Evolutionary conservation across 306 rosid species (phyloP).

Genomic region (Trichosanthes truncata): DNA sequence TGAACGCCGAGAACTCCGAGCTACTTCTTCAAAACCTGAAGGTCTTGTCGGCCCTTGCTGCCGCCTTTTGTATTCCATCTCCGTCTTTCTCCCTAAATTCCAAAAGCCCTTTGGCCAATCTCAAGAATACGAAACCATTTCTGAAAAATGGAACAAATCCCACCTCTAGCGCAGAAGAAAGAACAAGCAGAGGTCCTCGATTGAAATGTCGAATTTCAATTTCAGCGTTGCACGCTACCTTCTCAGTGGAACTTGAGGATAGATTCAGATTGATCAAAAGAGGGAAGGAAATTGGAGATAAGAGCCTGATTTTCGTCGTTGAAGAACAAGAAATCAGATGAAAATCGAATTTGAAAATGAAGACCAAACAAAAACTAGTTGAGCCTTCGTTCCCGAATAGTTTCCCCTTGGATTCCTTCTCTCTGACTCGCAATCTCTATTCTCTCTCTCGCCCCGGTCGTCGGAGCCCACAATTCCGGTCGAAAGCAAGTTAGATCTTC

Average conservation of each 20-base stretch:
- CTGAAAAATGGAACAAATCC: not conserved
- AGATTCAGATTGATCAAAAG: not conserved
- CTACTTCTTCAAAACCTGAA: constrained; percentile 16
- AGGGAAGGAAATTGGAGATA: not conserved
- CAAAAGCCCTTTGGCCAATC: not conserved
- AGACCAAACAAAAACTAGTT: not conserved
- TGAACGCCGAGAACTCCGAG: not conserved
- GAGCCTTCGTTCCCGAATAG: not conserved
- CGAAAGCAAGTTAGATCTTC: not conserved
- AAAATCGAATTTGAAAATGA: not conserved
- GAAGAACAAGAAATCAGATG: not conserved
- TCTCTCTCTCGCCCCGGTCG: not conserved
- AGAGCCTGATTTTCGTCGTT: not conserved
- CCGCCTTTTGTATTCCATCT: constrained; percentile 71
- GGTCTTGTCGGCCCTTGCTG: constrained; percentile 40
- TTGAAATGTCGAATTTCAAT: not conserved
- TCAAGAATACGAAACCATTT: not conserved
- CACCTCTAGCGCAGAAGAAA: not conserved
- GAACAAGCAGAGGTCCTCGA: not conserved
- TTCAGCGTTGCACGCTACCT: not conserved
- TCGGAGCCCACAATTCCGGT: constrained; percentile 10
- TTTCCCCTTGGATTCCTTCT: not conserved
- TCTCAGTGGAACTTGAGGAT: not conserved
- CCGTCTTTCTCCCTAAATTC: not conserved
- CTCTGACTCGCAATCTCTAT: not conserved